Base-by-base conservation (phyloP, 2,329 filamentous ascomycete species). In the Fusarium continuum region DNA sequence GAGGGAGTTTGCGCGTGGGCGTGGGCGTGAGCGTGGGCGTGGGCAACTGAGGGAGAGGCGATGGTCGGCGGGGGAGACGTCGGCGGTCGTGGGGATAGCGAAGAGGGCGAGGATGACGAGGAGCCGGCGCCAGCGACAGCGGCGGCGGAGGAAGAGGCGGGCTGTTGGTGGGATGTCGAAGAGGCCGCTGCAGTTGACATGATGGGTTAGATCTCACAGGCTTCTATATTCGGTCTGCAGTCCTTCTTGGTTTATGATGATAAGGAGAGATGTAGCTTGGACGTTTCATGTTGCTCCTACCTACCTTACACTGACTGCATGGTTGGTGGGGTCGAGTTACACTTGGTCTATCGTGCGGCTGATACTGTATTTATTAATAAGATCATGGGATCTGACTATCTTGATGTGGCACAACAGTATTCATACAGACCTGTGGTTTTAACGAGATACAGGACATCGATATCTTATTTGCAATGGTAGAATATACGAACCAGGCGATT, bases 61-160 rank as follows among this genome's bases (percentile, higher is more conserved):
- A 70, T 63, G 32, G 64, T 64, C 6, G 65, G 68, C 22, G 68
- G 68, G 47, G 68, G 68, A 39, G 68, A 70, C 2, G 68, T 70
- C 17, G 68, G 68, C 14, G 62, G 65, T 16, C 61, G 68, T 23
- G 62, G 61, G 34, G 64, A 65, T 32, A 63, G 43, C 26, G 67
- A 68, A 34, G 66, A 64, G 9, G 64, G 50, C 7, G 66, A 59
- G 2, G 62, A 65, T 19, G 67, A 66, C 1, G 67, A 64, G n/a
- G 66, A 56, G n/a, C 53, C 55, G 25, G 54, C 53, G 17, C 49
- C 41, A 43, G 55, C 34, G 7, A 61, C 55, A 25, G 54, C 53
- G 17, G 51, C 41, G 45, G 55, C 34, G 7, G 64, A 34, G 34
- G 35, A 36, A 47, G 57, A 28, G 28, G 38, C 39, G 35, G 61